Evolutionary conservation across 495 filamentous ascomycete species (phyloP).

Genomic region (Penicillium lagena): DNA sequence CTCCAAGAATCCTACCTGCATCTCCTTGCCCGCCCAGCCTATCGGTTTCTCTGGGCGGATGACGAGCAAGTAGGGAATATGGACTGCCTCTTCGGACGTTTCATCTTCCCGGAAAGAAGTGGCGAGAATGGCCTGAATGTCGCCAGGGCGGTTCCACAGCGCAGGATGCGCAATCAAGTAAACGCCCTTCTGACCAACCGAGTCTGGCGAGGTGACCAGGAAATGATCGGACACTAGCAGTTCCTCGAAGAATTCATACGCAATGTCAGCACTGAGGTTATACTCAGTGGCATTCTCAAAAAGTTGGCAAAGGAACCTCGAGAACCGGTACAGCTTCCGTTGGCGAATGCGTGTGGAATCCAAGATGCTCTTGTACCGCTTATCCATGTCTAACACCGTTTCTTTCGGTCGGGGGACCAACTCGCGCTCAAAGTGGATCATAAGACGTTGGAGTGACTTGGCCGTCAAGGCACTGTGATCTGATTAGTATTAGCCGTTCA

Average conservation of each 20-base stretch:
- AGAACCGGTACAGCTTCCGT: conserved; percentile 80
- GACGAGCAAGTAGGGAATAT: conserved; percentile 74
- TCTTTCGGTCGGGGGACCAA: conserved; percentile 77
- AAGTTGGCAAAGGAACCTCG: conserved; percentile 76
- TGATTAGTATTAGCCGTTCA: conserved; percentile 14
- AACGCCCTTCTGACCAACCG: conserved; percentile 62
- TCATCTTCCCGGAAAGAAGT: conserved; percentile 82
- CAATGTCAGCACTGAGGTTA: conserved; percentile 59
- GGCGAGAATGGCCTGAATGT: conserved; percentile 78
- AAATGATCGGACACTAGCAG: conserved; percentile 86
- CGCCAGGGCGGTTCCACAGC: conserved; percentile 63
- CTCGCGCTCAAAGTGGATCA: conserved; percentile 86
- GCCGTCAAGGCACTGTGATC: conserved; percentile 68
- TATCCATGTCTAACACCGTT: conserved; percentile 82
- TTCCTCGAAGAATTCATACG: conserved; percentile 70
- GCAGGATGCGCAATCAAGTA: conserved; percentile 81
- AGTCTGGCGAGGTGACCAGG: conserved; percentile 52
- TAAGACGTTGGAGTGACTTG: conserved; percentile 81
- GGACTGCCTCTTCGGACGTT: conserved; percentile 57
- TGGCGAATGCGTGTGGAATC: conserved; percentile 95
- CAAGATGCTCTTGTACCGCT: conserved; percentile 87
- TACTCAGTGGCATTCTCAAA: conserved; percentile 97
- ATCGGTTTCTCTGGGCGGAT: conserved; percentile 74
- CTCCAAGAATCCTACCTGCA: conserved; percentile 64
- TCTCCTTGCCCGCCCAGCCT: conserved; percentile 73